phyloP scores from a whole-genome alignment of 257 asterid species.

The Solanum phureja region DNA sequence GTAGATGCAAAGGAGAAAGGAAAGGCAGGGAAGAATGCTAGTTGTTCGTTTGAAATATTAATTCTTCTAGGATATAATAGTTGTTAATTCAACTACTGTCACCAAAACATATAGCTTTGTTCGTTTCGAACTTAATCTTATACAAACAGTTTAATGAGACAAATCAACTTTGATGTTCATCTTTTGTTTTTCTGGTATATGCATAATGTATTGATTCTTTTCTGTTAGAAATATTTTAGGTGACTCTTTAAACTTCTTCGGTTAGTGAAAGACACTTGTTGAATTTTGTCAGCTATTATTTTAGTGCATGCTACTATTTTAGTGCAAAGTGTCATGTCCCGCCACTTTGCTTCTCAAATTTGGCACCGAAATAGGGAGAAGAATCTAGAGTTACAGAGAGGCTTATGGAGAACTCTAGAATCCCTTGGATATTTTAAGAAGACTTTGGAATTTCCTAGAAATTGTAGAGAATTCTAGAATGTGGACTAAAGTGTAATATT shows the following conservation, averaged over 20 bases:
- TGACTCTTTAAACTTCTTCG: background rate
- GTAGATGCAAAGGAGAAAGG: conserved; percentile 25
- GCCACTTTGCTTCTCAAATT: no score
- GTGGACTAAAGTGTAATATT: no score
- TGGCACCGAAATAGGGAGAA: no score
- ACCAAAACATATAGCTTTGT: background rate
- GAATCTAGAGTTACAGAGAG: no score
- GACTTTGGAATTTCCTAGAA: no score
- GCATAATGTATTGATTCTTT: background rate
- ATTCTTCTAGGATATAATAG: background rate
- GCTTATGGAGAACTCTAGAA: no score
- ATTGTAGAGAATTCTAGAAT: no score
- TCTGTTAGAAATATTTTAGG: background rate
- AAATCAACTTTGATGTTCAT: background rate
- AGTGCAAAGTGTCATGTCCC: background rate
- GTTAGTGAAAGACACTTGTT: background rate
- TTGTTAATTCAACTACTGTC: background rate
- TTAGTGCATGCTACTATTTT: background rate
- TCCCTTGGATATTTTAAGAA: no score
- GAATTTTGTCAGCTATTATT: background rate
- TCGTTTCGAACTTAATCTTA: background rate
- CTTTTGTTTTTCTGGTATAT: background rate
- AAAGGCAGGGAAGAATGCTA: conserved; percentile 5
- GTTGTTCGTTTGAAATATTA: background rate
- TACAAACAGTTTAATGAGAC: background rate